Base-by-base conservation (phyloP, 495 filamentous ascomycete genomes). In the Penicillium riverlandense region DNA sequence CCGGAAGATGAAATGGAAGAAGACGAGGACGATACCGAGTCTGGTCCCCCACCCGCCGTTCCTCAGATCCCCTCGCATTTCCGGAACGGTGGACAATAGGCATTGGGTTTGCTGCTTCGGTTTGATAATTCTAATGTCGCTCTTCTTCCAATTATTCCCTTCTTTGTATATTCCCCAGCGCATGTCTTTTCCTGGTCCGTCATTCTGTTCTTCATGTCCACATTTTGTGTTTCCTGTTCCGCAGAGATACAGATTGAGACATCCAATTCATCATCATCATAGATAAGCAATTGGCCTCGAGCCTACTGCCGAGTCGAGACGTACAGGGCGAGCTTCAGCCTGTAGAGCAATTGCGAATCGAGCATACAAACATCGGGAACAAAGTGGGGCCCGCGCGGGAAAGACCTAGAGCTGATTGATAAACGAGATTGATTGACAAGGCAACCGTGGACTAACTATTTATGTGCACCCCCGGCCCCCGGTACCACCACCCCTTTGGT, bases 1-100 rank as follows among this genome's bases (percentile, higher is more conserved):
- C 67, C 68, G 10, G 72, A 71, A 37, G 72, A 76, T 39, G 70
- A 70, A n/a, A 71, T 77, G 68, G 74, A 75, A 29, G 72, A 76
- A 43, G 67, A 69, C 13, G 66, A 72, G 16, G 66, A 74, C 38
- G 59, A 59, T 12, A 43, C 65, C n/a, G 58, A 62, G 33, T 33
- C 47, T 8, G 54, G 51, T 22, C 55, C 59, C 11, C 58, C 62
- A 8, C 60, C 59, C 1, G 12, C 63, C 0, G 51, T 72, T 38
- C 69, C 69, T 8, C 42, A 58, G 14, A 62, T 70, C 27, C 65
- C 69, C 6, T 43, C 52, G 29, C 59, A 44, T 7, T 65, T 67
- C 40, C 49, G 46, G 36, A 49, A 43, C 27, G 53, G 45, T 16
- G 41, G 38, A 16, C 50, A 44, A 50, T 59, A 56, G 45, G 27